These are phyloP conservation scores for Linderniella brevidens DNA, from an alignment of 257 asterid genomes.

Conservation along the genomic window DNA sequence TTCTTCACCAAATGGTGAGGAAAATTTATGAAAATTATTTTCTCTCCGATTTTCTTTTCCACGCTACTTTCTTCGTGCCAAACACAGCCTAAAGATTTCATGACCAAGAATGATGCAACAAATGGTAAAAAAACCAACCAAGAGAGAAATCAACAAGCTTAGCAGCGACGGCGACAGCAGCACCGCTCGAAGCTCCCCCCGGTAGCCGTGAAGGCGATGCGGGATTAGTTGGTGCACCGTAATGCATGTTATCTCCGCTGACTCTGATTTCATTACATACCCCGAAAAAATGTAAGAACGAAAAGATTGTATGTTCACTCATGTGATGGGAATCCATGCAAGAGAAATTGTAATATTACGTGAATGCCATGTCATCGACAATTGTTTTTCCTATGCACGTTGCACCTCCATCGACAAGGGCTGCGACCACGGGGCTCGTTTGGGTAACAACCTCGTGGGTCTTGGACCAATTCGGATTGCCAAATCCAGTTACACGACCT, in stretches of 20 bases:
- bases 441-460: slow-evolving; percentile 60
- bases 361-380: slow-evolving; percentile 79
- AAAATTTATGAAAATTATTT: no score
- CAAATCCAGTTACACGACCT: slow-evolving; percentile 83
- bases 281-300: no score
- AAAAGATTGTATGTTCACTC: no score
- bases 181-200: slow-evolving; percentile 97
- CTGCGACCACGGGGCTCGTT: slow-evolving; percentile 55
- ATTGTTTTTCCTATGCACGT: slow-evolving; percentile 71
- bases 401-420: slow-evolving; percentile 92
- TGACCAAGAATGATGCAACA: no score
- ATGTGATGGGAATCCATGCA: no score
- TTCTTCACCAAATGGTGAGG: no score
- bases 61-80: no score
- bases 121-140: slow-evolving; percentile 34
- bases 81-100: no score
- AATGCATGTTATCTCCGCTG: slow-evolving; percentile 79
- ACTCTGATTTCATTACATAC: slow-evolving; percentile 38
- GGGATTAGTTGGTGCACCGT: slow-evolving; percentile 89
- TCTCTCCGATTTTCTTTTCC: no score
- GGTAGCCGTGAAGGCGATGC: slow-evolving; percentile 54
- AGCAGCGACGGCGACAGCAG: slow-evolving; percentile 93
- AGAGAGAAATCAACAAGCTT: slow-evolving; percentile 78
- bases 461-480: slow-evolving; percentile 87
- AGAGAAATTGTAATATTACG: no score